Conservation (phyloP, 2,329 filamentous ascomycete species). For the Fusarium paranaense region DNA sequence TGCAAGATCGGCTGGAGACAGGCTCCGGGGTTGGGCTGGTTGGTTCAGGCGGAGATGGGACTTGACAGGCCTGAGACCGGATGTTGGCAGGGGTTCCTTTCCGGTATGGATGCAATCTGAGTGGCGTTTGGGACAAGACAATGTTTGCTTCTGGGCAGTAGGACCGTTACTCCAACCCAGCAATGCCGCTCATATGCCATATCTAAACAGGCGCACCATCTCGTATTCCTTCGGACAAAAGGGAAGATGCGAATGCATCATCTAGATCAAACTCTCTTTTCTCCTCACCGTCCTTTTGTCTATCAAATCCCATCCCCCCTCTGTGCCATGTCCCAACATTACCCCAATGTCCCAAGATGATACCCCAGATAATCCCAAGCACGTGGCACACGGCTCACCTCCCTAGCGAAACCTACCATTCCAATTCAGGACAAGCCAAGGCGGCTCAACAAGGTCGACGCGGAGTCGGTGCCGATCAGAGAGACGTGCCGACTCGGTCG, state of each 20-base stretch:
- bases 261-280: background rate
- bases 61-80: background rate
- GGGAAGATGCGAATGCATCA: background rate
- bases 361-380: background rate
- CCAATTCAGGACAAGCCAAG: background rate
- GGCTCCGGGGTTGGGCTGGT: background rate
- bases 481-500: background rate
- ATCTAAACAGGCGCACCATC: background rate
- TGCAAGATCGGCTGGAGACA: background rate
- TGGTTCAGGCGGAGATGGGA: background rate
- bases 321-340: background rate
- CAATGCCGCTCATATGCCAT: background rate
- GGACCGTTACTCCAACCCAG: background rate
- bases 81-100: background rate
- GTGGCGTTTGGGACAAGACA: background rate
- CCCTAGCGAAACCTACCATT: background rate
- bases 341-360: background rate
- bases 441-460: background rate
- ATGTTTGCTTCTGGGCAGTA: background rate
- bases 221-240: background rate
- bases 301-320: background rate
- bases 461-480: background rate
- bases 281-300: background rate
- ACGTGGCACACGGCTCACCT: background rate
- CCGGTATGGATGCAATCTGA: background rate